phyloP scores from a whole-genome alignment of 805 yeast species.

The Monosporozyma unispora region DNA sequence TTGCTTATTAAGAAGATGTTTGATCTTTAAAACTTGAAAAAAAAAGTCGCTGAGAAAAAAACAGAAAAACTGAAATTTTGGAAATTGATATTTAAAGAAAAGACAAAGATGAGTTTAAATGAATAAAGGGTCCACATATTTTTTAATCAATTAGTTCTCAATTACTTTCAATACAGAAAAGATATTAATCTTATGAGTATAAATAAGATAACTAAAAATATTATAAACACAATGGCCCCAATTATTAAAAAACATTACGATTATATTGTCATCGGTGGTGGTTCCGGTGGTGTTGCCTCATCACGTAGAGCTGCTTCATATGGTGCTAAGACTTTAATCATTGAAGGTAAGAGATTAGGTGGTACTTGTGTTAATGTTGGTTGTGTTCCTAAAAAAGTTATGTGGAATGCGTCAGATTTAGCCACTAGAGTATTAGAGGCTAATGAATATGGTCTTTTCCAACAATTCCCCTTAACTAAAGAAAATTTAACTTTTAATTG shows the following conservation, averaged over 20 bases:
- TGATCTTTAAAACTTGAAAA: background rate
- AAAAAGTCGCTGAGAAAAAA: too few species aligned
- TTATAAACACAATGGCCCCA: conserved; percentile 45
- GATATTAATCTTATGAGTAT: conserved; percentile 1
- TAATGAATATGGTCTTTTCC: conserved; percentile 70
- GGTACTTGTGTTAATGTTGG: conserved; percentile 99
- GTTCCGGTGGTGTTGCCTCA: conserved; percentile 98
- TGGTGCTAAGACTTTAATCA: conserved; percentile 78
- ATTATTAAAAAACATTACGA: conserved; percentile 56
- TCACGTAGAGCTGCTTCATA: conserved; percentile 92
- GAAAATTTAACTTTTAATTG: conserved; percentile 64
- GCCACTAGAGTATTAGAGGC: conserved; percentile 72
- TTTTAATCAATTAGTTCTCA: too few species aligned
- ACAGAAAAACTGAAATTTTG: too few species aligned
- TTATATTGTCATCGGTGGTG: conserved; percentile 95
- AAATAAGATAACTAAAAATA: background rate
- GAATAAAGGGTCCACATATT: background rate
- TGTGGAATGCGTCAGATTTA: conserved; percentile 96
- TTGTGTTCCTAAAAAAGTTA: conserved; percentile 96
- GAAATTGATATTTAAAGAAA: background rate
- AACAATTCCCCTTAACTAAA: conserved; percentile 42
- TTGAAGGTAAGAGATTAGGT: conserved; percentile 79
- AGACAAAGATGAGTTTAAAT: background rate
- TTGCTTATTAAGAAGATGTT: background rate
- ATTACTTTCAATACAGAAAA: background rate